These are phyloP conservation scores for Colletotrichum graminicola DNA, from an alignment of 2,329 filamentous ascomycete genomes.

Conservation along the genomic window DNA sequence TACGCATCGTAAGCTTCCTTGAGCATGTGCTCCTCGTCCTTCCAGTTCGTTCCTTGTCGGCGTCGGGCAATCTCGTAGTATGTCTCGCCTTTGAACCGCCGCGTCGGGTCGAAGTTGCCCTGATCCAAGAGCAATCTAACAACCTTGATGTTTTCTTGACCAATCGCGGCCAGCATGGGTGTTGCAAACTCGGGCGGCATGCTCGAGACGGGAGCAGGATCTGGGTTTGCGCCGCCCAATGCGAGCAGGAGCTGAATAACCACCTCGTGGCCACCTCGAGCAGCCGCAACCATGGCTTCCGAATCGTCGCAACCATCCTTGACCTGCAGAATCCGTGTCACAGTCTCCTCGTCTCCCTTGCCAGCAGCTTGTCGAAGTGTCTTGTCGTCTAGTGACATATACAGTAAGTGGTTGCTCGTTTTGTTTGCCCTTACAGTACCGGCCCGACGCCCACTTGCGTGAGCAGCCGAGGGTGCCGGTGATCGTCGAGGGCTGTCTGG, in stretches of 20 bases:
- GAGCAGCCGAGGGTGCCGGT: constrained; percentile 57
- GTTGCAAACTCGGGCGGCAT: constrained; percentile 81
- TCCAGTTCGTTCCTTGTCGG: constrained; percentile 88
- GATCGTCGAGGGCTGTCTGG: constrained; percentile 71
- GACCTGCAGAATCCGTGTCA: constrained; percentile 71
- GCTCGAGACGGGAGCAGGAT: constrained; percentile 74
- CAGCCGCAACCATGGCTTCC: constrained; percentile 89
- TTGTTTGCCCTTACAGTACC: constrained; percentile 72
- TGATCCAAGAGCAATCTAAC: constrained; percentile 84
- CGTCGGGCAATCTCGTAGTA: constrained; percentile 91
- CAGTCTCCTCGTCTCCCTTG: constrained; percentile 71
- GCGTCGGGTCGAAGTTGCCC: constrained; percentile 83
- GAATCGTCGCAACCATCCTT: constrained; percentile 77
- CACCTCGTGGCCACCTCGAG: constrained; percentile 89
- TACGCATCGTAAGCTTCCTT: constrained; percentile 80
- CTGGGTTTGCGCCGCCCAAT: constrained; percentile 73
- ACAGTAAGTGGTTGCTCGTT: constrained; percentile 73
- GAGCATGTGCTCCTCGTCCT: constrained; percentile 85
- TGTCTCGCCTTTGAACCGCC: constrained; percentile 79
- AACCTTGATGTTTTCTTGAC: constrained; percentile 87
- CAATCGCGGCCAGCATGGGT: constrained; percentile 94
- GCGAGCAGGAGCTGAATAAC: constrained; percentile 84
- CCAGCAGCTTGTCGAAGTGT: constrained; percentile 71
- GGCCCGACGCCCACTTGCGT: constrained; percentile 60
- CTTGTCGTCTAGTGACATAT: constrained; percentile 73